Conservation (phyloP, 2,329 filamentous ascomycete species). For the Colletotrichum tanaceti region DNA sequence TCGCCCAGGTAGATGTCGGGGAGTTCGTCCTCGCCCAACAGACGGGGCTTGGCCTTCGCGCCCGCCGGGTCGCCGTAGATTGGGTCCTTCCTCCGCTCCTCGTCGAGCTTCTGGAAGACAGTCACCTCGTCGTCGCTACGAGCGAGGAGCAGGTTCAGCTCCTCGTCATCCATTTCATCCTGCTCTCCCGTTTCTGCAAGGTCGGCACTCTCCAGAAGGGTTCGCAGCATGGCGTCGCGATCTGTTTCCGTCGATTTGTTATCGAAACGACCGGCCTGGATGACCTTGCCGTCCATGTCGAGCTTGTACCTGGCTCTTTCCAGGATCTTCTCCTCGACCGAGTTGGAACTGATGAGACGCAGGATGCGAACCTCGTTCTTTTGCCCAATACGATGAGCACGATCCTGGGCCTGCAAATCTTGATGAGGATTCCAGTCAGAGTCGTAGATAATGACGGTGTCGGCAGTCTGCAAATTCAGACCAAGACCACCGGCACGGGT, state of each 20-base stretch:
- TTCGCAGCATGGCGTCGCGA: constrained; percentile 94
- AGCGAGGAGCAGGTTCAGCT: constrained; percentile 93
- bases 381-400: constrained; percentile 99
- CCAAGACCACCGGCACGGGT: constrained; percentile 98
- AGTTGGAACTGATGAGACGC: constrained; percentile 94
- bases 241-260: constrained; percentile 99
- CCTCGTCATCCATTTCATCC: constrained; percentile 98
- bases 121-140: constrained; percentile 83
- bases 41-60: constrained; percentile 76
- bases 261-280: constrained; percentile 98
- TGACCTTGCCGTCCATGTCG: constrained; percentile 99
- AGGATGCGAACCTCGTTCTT: constrained; percentile 99
- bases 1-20: constrained; percentile 95
- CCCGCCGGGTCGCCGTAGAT: constrained; percentile 76
- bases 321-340: constrained; percentile 97
- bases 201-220: constrained; percentile 87
- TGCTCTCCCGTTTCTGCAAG: constrained; percentile 77
- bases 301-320: constrained; percentile 98
- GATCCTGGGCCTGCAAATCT: constrained; percentile 98
- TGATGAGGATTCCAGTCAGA: constrained; percentile 99
- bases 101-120: constrained; percentile 86
- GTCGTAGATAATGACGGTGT: constrained; percentile 99
- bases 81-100: constrained; percentile 73
- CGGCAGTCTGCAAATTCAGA: constrained; percentile 95
- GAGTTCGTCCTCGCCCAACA: constrained; percentile 88